phyloP scores from a whole-genome alignment of 208 protist species.

The Trypanosoma cruzi region DNA sequence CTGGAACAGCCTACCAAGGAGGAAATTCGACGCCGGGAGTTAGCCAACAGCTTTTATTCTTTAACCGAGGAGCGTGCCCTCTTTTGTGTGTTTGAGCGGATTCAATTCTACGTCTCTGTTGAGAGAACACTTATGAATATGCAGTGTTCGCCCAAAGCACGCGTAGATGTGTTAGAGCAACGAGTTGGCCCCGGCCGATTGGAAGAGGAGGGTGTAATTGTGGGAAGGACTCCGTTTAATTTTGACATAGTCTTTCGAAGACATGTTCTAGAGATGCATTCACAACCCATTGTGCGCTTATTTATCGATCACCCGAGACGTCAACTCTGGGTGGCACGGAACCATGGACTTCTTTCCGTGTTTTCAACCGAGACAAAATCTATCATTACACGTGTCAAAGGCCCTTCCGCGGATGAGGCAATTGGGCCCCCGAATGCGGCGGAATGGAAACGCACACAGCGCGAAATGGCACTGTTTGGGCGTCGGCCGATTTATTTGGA shows the following conservation, averaged over 20 bases:
- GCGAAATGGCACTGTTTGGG: conserved; percentile 13
- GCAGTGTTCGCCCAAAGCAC: conserved; percentile 44
- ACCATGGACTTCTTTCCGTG: conserved; percentile 73
- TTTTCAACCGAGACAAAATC: conserved; percentile 70
- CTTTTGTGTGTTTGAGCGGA: conserved; percentile 65
- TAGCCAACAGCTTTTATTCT: conserved; percentile 82
- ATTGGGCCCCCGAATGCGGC: conserved; percentile 44
- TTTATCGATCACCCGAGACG: conserved; percentile 60
- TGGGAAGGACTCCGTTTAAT: conserved; percentile 25
- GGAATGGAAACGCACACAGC: conserved; percentile 57
- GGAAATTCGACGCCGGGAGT: conserved; percentile 53
- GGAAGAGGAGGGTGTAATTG: conserved; percentile 35
- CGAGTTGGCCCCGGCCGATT: neutral
- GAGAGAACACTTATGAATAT: conserved; percentile 74
- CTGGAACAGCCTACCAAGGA: conserved; percentile 65
- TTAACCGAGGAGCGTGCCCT: conserved; percentile 80
- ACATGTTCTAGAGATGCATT: conserved; percentile 68
- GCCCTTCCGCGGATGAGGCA: conserved; percentile 60
- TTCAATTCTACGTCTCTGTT: conserved; percentile 83
- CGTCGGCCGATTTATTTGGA: conserved; percentile 40
- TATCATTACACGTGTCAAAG: conserved; percentile 63
- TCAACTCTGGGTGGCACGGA: conserved; percentile 71
- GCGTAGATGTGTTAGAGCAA: neutral
- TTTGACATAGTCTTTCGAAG: conserved; percentile 56
- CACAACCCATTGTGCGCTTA: conserved; percentile 69